A percentile compares a stretch with the other conserved stretches of the same genome.
Conservation (phyloP, 257 asterid genomes). For the Hygrophila difformis region DNA sequence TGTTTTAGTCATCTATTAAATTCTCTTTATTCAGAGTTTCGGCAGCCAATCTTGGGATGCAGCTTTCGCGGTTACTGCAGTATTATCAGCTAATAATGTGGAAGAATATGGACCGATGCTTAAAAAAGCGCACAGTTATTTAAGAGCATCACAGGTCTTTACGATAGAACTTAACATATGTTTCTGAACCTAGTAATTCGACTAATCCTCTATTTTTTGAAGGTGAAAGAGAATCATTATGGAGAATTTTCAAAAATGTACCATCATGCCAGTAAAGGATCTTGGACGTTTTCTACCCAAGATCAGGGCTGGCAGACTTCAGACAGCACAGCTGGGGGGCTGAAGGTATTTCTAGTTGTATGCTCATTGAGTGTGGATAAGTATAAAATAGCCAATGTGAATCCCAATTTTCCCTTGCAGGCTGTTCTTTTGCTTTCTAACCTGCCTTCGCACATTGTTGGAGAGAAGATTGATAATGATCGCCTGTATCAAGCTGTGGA, state of each 20-base stretch:
- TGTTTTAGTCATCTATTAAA: not conserved
- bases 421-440: conserved; percentile 39
- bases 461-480: conserved; percentile 19
- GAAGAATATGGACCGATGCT: conserved; percentile 26
- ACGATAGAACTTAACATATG: no score
- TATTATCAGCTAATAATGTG: conserved; percentile 24
- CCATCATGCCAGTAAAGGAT: conserved; percentile 62
- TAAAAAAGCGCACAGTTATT: conserved; percentile 30
- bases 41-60: conserved; percentile 50
- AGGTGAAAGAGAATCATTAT: conserved; percentile 46
- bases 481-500: conserved; percentile 27
- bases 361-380: not conserved
- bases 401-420: no score
- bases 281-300: conserved; percentile 75
- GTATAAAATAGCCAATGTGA: not conserved
- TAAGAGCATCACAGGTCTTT: conserved; percentile 41
- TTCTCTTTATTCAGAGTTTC: no score
- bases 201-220: no score
- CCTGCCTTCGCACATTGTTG: conserved; percentile 31
- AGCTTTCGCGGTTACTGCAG: conserved; percentile 33
- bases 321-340: conserved; percentile 60
- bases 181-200: no score
- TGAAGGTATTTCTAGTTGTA: conserved; percentile 28
- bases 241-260: conserved; percentile 60
- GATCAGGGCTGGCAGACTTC: conserved; percentile 75